phyloP scores from a whole-genome alignment of 768 basidiomycete genomes.

The Pleurotus citrinopileatus region DNA sequence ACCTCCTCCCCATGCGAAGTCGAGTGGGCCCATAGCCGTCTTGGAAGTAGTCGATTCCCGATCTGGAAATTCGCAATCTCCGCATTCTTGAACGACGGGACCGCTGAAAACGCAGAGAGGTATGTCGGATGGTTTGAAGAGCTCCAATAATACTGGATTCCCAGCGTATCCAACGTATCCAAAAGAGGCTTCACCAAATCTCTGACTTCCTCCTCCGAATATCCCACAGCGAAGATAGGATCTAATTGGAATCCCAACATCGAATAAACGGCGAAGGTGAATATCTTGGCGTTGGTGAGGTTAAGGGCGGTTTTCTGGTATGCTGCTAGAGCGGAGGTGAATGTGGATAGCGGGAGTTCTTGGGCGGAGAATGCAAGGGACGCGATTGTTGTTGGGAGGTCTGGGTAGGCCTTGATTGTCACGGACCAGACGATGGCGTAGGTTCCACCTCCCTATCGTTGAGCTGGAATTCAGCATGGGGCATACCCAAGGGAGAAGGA shows the following conservation, averaged over 20 bases:
- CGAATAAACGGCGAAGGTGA: slow-evolving; percentile 10
- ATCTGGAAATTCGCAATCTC: slow-evolving; percentile 8
- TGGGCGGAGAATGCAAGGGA: slow-evolving; percentile 12
- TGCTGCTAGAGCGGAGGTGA: slow-evolving; percentile 12
- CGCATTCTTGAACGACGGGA: neutral
- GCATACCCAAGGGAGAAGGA: neutral
- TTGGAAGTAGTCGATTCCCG: neutral
- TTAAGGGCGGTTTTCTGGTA: slow-evolving; percentile 11
- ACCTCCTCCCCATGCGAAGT: too few relatives aligned
- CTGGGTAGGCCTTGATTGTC: slow-evolving; percentile 12
- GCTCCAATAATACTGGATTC: slow-evolving; percentile 8
- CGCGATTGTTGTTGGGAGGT: slow-evolving; percentile 9
- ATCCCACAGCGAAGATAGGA: slow-evolving; percentile 10
- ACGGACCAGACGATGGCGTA: slow-evolving; percentile 16
- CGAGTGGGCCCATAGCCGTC: neutral
- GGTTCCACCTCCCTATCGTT: slow-evolving; percentile 15
- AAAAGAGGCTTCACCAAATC: slow-evolving; percentile 11
- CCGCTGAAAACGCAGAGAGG: neutral
- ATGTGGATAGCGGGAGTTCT: slow-evolving; percentile 10
- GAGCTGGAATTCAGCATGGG: neutral
- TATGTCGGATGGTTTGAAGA: slow-evolving; percentile 10
- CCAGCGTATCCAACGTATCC: slow-evolving; percentile 11
- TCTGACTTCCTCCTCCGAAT: slow-evolving; percentile 7
- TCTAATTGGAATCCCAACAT: slow-evolving; percentile 9
- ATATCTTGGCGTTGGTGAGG: slow-evolving; percentile 10